Conservation (phyloP, 2,329 filamentous ascomycete genomes). For the Didymella exigua region DNA sequence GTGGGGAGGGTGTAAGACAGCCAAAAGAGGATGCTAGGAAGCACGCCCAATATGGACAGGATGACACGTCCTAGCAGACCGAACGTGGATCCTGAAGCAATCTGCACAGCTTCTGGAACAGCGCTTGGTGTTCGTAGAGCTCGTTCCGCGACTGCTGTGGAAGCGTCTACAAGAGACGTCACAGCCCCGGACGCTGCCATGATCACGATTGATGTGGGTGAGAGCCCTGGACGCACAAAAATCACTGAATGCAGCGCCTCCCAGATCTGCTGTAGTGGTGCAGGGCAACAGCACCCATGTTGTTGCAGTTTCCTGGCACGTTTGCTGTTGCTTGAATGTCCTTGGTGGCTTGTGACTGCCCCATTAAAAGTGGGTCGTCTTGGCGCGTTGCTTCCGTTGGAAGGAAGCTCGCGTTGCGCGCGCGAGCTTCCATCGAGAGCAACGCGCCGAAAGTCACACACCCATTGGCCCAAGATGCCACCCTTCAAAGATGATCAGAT, state of each 20-base stretch:
- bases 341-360: slow-evolving; percentile 28
- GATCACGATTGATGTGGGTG: slow-evolving; percentile 17
- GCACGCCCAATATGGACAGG: slow-evolving; percentile 56
- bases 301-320: slow-evolving; percentile 27
- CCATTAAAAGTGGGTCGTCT: slow-evolving; percentile 15
- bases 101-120: slow-evolving; percentile 22
- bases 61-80: slow-evolving; percentile 57
- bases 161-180: slow-evolving; percentile 29
- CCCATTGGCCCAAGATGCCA: slow-evolving; percentile 48
- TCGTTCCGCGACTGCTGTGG: slow-evolving; percentile 22
- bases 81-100: slow-evolving; percentile 40
- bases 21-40: slow-evolving; percentile 73
- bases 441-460: slow-evolving; percentile 17
- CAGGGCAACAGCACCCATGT: slow-evolving; percentile 24
- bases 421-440: slow-evolving; percentile 9
- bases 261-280: slow-evolving; percentile 5
- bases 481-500: slow-evolving; percentile 55
- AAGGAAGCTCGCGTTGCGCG: slow-evolving; percentile 18
- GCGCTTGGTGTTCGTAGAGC: not conserved
- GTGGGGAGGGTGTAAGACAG: slow-evolving; percentile 84
- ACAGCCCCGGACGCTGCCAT: slow-evolving; percentile 34
- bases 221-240: slow-evolving; percentile 2
- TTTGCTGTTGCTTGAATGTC: slow-evolving; percentile 19
- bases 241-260: slow-evolving; percentile 6
- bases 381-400: slow-evolving; percentile 9